These are phyloP conservation scores for Naganishia vaughanmartiniae DNA, from an alignment of 768 basidiomycete species.

Conservation along the genomic window DNA sequence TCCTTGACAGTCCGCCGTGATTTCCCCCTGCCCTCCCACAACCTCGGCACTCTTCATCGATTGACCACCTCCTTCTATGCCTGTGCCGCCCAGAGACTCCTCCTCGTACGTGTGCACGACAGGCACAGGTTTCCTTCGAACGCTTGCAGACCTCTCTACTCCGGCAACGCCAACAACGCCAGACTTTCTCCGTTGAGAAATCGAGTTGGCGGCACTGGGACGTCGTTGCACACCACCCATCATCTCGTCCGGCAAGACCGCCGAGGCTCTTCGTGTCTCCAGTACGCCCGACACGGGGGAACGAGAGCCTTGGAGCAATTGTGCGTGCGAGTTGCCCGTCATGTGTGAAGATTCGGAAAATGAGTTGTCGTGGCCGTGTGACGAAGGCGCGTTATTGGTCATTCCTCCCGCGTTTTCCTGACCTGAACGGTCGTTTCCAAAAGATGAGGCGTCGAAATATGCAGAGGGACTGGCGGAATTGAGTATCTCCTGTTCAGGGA, in stretches of 20 bases:
- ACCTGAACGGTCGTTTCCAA: background rate
- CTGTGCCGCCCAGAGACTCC: background rate
- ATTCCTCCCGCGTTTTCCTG: background rate
- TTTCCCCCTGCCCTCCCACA: background rate
- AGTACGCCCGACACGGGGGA: background rate
- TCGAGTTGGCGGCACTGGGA: background rate
- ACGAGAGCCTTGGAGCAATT: background rate
- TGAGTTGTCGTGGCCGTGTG: background rate
- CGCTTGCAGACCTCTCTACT: constrained; percentile 3
- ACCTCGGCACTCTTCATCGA: background rate
- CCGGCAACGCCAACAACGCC: background rate
- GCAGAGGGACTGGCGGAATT: background rate
- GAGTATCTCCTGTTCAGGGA: constrained; percentile 4
- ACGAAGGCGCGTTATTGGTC: background rate
- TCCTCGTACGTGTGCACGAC: constrained; percentile 2
- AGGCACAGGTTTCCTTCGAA: constrained; percentile 12
- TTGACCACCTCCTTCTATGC: background rate
- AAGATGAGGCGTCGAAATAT: background rate
- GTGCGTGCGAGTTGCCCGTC: constrained; percentile 5
- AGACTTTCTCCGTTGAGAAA: background rate
- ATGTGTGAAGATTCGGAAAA: background rate
- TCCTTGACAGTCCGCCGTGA: too few species aligned
- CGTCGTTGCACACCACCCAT: background rate
- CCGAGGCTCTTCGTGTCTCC: background rate
- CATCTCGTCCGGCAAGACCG: background rate